phyloP scores from a whole-genome alignment of 1,284 basidiomycete genomes.

The Coniferiporia sulphurascens region DNA sequence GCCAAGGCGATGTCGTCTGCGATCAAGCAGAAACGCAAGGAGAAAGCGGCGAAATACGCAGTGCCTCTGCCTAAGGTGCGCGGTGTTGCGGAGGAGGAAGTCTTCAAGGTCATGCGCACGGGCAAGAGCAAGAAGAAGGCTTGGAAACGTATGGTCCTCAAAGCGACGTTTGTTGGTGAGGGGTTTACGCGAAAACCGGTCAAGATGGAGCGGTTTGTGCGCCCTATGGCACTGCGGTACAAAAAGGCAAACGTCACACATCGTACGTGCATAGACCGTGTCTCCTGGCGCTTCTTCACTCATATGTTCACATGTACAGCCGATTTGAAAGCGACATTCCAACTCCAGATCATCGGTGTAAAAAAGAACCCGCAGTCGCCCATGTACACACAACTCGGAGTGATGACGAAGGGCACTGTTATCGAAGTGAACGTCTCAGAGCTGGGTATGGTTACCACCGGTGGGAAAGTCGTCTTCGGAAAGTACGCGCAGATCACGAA shows the following conservation, averaged over 20 bases:
- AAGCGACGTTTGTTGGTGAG: conserved; percentile 98
- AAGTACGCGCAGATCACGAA: conserved; percentile 98
- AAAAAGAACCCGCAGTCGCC: conserved; percentile 99
- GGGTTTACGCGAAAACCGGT: conserved; percentile 98
- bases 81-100: conserved; percentile 98
- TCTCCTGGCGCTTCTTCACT: conserved; percentile 3
- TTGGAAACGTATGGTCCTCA: conserved; percentile 99
- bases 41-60: conserved; percentile 97
- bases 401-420: conserved; percentile 97
- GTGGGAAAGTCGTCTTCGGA: conserved; percentile 88
- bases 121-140: conserved; percentile 96
- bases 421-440: conserved; percentile 98
- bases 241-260: conserved; percentile 99
- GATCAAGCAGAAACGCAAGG: conserved; percentile 98
- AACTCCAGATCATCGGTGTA: conserved; percentile 95
- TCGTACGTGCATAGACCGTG: conserved; percentile 53
- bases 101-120: conserved; percentile 99
- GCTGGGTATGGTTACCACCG: conserved; percentile 97
- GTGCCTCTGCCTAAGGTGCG: conserved; percentile 96
- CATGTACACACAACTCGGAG: conserved; percentile 93
- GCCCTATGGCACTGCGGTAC: conserved; percentile 95
- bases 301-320: conserved; percentile 43
- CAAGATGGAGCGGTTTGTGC: conserved; percentile 97
- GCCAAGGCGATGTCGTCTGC: conserved; percentile 97
- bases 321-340: conserved; percentile 97